phyloP scores from a whole-genome alignment of 1,284 basidiomycete species.

The Fomitopsis pinicola region DNA sequence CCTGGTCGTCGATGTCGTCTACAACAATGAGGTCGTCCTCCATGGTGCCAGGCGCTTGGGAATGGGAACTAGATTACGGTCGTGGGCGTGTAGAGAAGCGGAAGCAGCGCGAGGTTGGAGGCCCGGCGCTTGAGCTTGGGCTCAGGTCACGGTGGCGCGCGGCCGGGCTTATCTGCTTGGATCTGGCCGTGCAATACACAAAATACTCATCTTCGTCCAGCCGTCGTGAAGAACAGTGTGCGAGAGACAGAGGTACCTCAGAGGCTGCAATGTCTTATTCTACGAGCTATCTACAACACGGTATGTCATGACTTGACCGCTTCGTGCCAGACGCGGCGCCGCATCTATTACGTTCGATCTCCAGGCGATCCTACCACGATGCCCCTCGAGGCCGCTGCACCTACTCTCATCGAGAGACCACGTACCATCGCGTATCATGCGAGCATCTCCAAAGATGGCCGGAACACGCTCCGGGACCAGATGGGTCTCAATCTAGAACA shows the following conservation, averaged over 20 bases:
- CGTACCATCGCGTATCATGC: neutral
- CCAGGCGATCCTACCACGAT: neutral
- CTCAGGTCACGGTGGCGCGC: too few relatives aligned
- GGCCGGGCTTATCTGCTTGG: too few relatives aligned
- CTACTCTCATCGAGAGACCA: neutral
- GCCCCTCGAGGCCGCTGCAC: neutral
- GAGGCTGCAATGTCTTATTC: neutral
- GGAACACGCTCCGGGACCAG: neutral
- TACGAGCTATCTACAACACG: neutral
- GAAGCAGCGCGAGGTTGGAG: neutral
- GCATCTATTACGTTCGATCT: neutral
- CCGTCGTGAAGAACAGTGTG: too few relatives aligned
- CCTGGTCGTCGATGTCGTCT: slow-evolving; percentile 47
- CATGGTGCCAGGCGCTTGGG: neutral
- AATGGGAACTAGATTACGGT: neutral
- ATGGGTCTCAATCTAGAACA: neutral
- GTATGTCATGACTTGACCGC: neutral
- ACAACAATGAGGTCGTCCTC: slow-evolving; percentile 66
- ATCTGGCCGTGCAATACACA: too few relatives aligned
- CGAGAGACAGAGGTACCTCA: too few relatives aligned
- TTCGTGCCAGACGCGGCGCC: neutral
- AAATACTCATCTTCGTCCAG: too few relatives aligned
- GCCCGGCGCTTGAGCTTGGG: too few relatives aligned
- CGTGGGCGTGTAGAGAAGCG: neutral
- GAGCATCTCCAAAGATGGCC: neutral